Evolutionary conservation across 2,329 filamentous ascomycete species (phyloP).

Genomic region (Tolypocladium nubicola): DNA sequence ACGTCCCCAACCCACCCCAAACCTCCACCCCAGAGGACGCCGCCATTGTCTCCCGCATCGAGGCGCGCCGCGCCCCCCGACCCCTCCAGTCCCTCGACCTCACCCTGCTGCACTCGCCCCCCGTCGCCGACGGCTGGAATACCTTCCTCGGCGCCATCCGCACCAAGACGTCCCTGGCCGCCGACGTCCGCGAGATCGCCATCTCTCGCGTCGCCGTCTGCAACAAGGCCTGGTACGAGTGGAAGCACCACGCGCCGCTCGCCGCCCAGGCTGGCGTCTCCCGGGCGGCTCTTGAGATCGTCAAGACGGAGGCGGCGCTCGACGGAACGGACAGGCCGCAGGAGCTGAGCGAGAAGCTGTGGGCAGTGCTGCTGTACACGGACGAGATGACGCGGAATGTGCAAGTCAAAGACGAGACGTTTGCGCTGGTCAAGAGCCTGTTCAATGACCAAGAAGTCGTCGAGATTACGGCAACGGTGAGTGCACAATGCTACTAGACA

Average conservation of each 20-base stretch:
- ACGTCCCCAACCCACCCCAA: slow-evolving; percentile 43
- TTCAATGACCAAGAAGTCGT: slow-evolving; percentile 67
- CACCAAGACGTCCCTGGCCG: slow-evolving; percentile 37
- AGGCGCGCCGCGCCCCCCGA: slow-evolving; percentile 54
- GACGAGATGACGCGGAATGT: slow-evolving; percentile 78
- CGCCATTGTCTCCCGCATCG: slow-evolving; percentile 52
- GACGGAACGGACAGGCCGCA: slow-evolving; percentile 14
- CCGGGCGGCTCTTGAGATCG: slow-evolving; percentile 34
- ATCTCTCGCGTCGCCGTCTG: slow-evolving; percentile 73
- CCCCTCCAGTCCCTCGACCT: slow-evolving; percentile 68
- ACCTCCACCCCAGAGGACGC: slow-evolving; percentile 33
- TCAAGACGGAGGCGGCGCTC: slow-evolving; percentile 22
- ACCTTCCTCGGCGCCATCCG: slow-evolving; percentile 54
- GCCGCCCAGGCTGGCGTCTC: slow-evolving; percentile 46
- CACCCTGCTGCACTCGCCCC: slow-evolving; percentile 61
- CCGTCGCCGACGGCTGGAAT: slow-evolving; percentile 70
- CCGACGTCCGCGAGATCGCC: slow-evolving; percentile 60
- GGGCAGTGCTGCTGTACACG: slow-evolving; percentile 60
- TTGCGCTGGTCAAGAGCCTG: slow-evolving; percentile 46
- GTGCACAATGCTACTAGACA: slow-evolving; percentile 8
- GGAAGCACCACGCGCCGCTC: slow-evolving; percentile 67
- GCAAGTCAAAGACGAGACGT: slow-evolving; percentile 57
- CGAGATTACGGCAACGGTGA: slow-evolving; percentile 67
- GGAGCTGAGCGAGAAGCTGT: slow-evolving; percentile 47
- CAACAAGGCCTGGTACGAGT: slow-evolving; percentile 79